These are phyloP conservation scores for Aquilaria malaccensis DNA, from an alignment of 345 rosid genomes.

Conservation along the genomic window DNA sequence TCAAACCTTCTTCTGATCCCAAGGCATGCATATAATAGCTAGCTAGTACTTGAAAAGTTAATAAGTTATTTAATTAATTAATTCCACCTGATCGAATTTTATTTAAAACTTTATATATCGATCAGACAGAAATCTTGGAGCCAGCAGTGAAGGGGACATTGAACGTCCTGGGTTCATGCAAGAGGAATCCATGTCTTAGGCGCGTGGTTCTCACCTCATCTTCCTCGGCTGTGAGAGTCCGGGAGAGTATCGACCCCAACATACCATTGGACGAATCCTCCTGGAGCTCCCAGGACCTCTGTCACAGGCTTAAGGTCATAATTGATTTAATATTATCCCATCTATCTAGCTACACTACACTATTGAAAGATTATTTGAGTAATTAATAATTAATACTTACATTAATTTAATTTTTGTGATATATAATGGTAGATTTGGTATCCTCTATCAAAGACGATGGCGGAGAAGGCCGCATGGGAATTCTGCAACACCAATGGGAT, in stretches of 20 bases:
- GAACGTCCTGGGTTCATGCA: conserved; percentile 78
- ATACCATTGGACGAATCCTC: conserved; percentile 75
- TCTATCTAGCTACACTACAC: no score
- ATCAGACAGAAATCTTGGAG: conserved; percentile 65
- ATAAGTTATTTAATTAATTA: no score
- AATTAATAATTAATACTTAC: no score
- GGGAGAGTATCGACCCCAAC: conserved; percentile 57
- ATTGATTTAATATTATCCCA: not conserved
- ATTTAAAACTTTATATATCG: no score
- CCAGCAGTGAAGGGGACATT: conserved; percentile 82
- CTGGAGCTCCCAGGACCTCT: conserved; percentile 78
- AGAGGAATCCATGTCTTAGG: conserved; percentile 50
- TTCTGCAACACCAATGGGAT: conserved; percentile 58
- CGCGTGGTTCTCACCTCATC: conserved; percentile 89
- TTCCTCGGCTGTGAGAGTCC: conserved; percentile 65
- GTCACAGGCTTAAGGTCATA: conserved; percentile 59
- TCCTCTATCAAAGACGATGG: conserved; percentile 61
- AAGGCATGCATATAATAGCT: conserved; percentile 33
- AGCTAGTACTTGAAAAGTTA: not conserved
- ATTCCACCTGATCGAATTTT: no score
- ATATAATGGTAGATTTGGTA: conserved; percentile 50
- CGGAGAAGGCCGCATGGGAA: conserved; percentile 90
- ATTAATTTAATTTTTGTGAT: no score
- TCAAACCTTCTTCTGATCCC: conserved; percentile 68
- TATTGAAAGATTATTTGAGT: no score